Percentiles rank a stretch among this genome's conserved stretches.
phyloP scores from a whole-genome alignment of 306 rosid species.

The Begonia loranthoides region DNA sequence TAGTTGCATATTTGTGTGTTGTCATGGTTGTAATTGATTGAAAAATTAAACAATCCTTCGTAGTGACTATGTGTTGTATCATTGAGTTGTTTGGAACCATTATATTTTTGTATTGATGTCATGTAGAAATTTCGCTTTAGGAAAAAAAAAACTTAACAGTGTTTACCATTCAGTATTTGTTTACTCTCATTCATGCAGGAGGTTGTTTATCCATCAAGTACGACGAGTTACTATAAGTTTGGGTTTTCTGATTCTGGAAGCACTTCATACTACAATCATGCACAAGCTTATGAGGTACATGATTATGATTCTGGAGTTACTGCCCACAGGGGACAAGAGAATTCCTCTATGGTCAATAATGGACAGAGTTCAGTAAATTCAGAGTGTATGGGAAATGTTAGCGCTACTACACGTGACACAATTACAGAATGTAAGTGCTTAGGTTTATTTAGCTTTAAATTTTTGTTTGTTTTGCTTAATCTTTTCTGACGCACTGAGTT shows the following conservation, averaged over 20 bases:
- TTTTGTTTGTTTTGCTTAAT: too few relatives aligned
- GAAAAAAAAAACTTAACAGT: too few relatives aligned
- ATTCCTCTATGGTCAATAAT: conserved; percentile 20
- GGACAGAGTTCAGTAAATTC: conserved; percentile 41
- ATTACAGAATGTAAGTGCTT: conserved; percentile 67
- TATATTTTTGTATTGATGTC: too few relatives aligned
- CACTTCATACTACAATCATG: conserved; percentile 35
- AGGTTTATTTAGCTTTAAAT: too few relatives aligned
- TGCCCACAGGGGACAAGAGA: conserved; percentile 57
- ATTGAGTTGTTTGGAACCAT: too few relatives aligned
- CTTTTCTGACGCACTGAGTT: too few relatives aligned
- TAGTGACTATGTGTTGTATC: too few relatives aligned
- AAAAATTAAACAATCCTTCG: too few relatives aligned
- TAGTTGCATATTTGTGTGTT: too few relatives aligned
- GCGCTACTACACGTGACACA: conserved; percentile 26
- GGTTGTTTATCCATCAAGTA: conserved; percentile 42
- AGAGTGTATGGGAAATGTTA: conserved; percentile 41
- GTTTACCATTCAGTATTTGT: too few relatives aligned
- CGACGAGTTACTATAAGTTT: conserved; percentile 58
- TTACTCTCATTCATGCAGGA: conserved; percentile 37
- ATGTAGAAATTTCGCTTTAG: too few relatives aligned
- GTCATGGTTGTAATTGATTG: too few relatives aligned
- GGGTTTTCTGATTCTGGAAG: conserved; percentile 62
- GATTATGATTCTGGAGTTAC: conserved; percentile 35
- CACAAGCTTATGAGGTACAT: conserved; percentile 45